Evolutionary conservation across 2,329 filamentous ascomycete genomes (phyloP).

Genomic region (Apiospora hydei): DNA sequence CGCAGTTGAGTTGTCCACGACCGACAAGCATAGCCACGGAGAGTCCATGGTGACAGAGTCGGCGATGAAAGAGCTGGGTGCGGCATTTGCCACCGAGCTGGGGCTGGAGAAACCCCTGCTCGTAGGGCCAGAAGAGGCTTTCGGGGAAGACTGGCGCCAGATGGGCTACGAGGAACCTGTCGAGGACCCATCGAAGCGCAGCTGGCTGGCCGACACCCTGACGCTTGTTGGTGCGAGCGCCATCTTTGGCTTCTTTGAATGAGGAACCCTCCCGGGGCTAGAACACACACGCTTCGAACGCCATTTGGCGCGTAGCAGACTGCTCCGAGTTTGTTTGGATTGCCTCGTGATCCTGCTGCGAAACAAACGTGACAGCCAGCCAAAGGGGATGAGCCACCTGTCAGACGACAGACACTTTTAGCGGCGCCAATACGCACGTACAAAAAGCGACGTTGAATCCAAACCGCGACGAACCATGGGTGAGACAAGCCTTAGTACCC

Average conservation of each 20-base stretch:
- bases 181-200: not conserved
- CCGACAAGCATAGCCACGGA: not conserved
- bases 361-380: not conserved
- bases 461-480: not conserved
- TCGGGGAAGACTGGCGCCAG: not conserved
- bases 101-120: not conserved
- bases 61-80: not conserved
- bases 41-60: not conserved
- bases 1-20: not conserved
- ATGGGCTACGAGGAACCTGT: constrained; percentile 3
- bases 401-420: not conserved
- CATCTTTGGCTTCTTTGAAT: not conserved
- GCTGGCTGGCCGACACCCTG: not conserved
- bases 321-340: not conserved
- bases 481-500: not conserved
- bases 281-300: not conserved
- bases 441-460: not conserved
- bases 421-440: not conserved
- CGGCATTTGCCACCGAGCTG: not conserved
- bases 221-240: not conserved
- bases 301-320: not conserved
- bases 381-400: not conserved
- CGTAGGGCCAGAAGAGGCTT: not conserved
- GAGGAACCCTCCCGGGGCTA: not conserved
- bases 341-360: not conserved